Base-by-base conservation (phyloP, 768 basidiomycete genomes). In the Auricularia sp. region DNA sequence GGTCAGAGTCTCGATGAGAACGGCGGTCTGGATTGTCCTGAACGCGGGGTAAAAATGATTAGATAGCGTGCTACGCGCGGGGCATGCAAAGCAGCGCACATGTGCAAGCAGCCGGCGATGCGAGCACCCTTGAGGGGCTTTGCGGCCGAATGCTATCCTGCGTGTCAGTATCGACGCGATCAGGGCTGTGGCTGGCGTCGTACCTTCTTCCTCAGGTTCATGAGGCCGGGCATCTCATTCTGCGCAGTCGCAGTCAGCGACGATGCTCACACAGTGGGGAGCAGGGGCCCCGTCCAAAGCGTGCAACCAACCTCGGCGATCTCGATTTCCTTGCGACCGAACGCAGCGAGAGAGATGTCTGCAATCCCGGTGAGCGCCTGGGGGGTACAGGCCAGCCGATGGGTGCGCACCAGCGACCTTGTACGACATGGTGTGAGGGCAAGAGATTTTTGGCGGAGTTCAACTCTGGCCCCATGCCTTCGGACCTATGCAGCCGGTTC, bases 241-340 rank as follows among this genome's bases (percentile, higher is more conserved):
- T 93, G 72, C 42, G 64, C 63, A 39, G 34, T 16, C 39, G 29
- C 16, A 24, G 29, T 59, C 58, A n/a, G 14, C 7, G 35, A 29
- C n/a, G 34, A n/a, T 47, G 11, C 29, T 35, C 34, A 29, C 2
- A 29, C 29, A 29, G 29, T 29, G 29, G 29, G 21, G n/a, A 33
- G 24, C 34, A n/a, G 33, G 47, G 11, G 13, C 51, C 67, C 67
- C 66, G 61, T 2, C 16, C 16, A 13, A 16, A 56, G 62, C 69
- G 51, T 54, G 63, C 8, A 70, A 65, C 75, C 70, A 77, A 96
- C 95, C 88, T 99, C 96, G 68, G 96, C 96, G 77, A 99, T 91
- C 81, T 96, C 89, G 72, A 99, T 92, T 82, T 99, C 96, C 82
- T 99, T 99, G 82, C 96, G 94, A 78, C 96, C 94, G 79, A 98